Base-by-base conservation (phyloP, 768 basidiomycete species). In the Boletus barrowsii region DNA sequence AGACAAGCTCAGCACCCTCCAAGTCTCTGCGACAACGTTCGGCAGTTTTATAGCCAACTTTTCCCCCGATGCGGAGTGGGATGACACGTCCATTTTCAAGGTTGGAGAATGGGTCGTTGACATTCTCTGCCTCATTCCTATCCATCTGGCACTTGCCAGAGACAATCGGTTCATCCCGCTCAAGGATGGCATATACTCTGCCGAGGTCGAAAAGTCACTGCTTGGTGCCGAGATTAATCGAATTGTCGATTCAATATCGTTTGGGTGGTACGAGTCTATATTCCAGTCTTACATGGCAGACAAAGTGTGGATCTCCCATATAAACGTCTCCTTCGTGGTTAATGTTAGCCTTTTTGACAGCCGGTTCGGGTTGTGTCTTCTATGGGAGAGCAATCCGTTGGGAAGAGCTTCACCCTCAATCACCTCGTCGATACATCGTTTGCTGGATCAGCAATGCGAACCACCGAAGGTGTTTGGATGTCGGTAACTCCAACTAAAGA, bases 361-460 rank as follows among this genome's bases (percentile, higher is more conserved):
- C 80, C 81, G 10, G 84, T 85, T 15, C 80, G 78, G 49, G 83
- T 84, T 4, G 82, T 85, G 3, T 84, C 84, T 0, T 85, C 83
- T 1, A 86, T 85, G 83, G 83, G 83, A 6, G 83, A 84, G 60
- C 84, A 84, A 64, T 84, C 82, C 0, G 83, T 86, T 1, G 84
- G 83, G 6, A 85, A 85, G 57, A 80, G 78, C 40, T 85, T 76
- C 49, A 63, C 78, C 0, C 67, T 84, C 22, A 83, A 85, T 53
- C 84, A 85, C 55, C 69, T 86, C n/a, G 75, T 75, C 1, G 83
- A 86, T 56, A 82, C 83, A 0, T 84, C 84, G 1, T 86, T 86
- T 55, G 82, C 83, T 15, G 83, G 83, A 7, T 81, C 77, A 10
- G 83, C 83, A 0, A 83, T 85, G 81, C 69, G 81, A 32, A 83